A percentile compares a stretch with the other conserved stretches of the same genome.
phyloP scores from a whole-genome alignment of 2,329 filamentous ascomycete species.

The Penicillium sp. region DNA sequence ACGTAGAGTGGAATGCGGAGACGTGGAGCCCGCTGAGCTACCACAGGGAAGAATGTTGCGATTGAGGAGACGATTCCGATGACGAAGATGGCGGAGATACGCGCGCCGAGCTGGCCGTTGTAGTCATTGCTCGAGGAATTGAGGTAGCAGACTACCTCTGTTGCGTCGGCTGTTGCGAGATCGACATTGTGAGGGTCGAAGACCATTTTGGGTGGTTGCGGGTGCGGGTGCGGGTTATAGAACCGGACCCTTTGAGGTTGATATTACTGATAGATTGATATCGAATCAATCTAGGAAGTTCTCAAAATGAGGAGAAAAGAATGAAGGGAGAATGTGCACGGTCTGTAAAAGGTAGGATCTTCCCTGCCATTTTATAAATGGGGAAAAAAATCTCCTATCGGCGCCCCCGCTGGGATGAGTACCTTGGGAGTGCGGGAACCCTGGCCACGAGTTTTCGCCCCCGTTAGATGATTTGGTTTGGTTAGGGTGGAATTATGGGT shows the following conservation, averaged over 20 bases:
- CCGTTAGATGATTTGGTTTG: not conserved
- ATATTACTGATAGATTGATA: not conserved
- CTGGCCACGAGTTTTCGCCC: slow-evolving; percentile 6
- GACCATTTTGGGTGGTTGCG: slow-evolving; percentile 13
- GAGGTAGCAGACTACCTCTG: slow-evolving; percentile 54
- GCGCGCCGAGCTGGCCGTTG: slow-evolving; percentile 49
- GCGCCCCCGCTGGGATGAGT: slow-evolving; percentile 6
- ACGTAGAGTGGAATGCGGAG: slow-evolving; percentile 44
- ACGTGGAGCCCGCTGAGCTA: slow-evolving; percentile 41
- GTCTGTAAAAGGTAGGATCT: not conserved
- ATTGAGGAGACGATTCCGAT: slow-evolving; percentile 44
- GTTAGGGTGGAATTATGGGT: not conserved
- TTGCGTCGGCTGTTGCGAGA: slow-evolving; percentile 43
- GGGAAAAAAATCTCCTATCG: slow-evolving; percentile 1
- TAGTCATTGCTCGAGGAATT: slow-evolving; percentile 52
- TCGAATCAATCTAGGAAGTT: not conserved
- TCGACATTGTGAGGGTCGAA: slow-evolving; percentile 47
- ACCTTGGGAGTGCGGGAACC: slow-evolving; percentile 17
- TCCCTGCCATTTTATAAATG: slow-evolving; percentile 15
- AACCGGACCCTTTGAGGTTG: not conserved
- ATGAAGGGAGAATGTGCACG: not conserved
- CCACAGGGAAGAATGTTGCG: slow-evolving; percentile 49
- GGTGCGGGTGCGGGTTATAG: not conserved
- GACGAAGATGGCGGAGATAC: slow-evolving; percentile 48
- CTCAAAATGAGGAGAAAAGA: not conserved